Percentiles rank a stretch among this genome's conserved stretches.
Conservation (phyloP, 176 grass and related monocot species). For the Oryza glumipatula region DNA sequence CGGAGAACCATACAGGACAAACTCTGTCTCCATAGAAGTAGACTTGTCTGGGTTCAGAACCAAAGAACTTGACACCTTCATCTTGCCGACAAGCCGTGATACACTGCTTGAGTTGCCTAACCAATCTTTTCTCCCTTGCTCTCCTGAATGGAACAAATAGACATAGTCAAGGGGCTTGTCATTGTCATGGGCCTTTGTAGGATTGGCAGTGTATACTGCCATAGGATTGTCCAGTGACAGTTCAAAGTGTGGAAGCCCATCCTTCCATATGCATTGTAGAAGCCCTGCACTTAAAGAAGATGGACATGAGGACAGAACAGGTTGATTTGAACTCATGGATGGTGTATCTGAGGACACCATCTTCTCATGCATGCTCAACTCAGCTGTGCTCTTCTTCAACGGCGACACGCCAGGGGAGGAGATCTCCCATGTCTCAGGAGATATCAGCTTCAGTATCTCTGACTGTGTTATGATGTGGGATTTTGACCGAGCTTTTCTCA, state of each 20-base stretch:
- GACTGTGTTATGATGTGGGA: constrained; percentile 48
- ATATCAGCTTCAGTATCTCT: constrained; percentile 54
- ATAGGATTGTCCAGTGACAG: constrained; percentile 56
- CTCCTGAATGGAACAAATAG: constrained; percentile 64
- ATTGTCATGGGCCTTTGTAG: constrained; percentile 38
- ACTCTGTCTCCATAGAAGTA: constrained; percentile 60
- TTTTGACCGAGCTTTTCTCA: constrained; percentile 45
- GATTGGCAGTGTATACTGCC: constrained; percentile 56
- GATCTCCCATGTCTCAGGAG: constrained; percentile 50
- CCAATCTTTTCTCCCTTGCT: constrained; percentile 59
- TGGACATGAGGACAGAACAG: constrained; percentile 31
- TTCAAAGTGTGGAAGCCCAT: constrained; percentile 65
- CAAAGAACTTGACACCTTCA: constrained; percentile 68
- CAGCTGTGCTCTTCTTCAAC: constrained; percentile 25
- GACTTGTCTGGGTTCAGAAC: constrained; percentile 50
- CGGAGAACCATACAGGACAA: constrained; percentile 70
- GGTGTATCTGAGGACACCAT: constrained; percentile 28
- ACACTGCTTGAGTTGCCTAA: constrained; percentile 35
- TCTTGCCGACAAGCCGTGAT: constrained; percentile 66
- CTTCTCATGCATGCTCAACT: constrained; percentile 19
- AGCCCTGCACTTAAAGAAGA: constrained; percentile 61
- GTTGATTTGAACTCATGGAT: constrained; percentile 27
- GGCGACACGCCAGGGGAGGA: constrained; percentile 14
- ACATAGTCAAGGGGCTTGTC: constrained; percentile 58
- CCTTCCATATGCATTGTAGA: constrained; percentile 68